Evolutionary conservation across 2,329 filamentous ascomycete genomes (phyloP), one percentile per base, ranked within the genome.

Genomic region (Penicillium sp.): DNA sequence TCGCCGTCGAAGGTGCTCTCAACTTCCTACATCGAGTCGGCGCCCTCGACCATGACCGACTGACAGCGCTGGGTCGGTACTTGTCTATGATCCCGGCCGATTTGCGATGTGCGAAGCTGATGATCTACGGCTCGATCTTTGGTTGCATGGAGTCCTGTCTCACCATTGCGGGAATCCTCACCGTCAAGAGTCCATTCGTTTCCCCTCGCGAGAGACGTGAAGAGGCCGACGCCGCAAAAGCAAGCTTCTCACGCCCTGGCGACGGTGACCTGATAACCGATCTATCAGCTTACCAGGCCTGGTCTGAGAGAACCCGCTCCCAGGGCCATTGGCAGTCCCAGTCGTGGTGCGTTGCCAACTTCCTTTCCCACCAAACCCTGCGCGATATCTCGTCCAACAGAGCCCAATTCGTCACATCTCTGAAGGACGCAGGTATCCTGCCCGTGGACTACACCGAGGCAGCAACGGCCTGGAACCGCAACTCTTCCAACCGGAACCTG

Each of bases 41-140:
- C 24, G 91, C 90, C 0, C 76, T 97, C 11, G 87, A 93, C 57
- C 87, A 87, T 36, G 82, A 88, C 47, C 86, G 89, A 59, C 77
- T 98, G 32, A 97, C 93, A 0, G 89, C 90, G 3, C 82, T 98
- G 38, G 93, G 93, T 31, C 84, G 86, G 43, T 93, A 97, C 70
- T 76, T 98, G n/a, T 86, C 90, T 14, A 88, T 94, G 81, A 89
- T 98, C 41, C 93, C 93, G 1, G 88, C 91, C 0, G 93, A 98
- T 63, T 77, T 98, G 39, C 83, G 91, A 23, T 94, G 89, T 65
- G 89, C 87, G 37, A 98, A 98, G 69, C 77, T 98, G 27, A 89
- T 98, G 78, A 87, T 98, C 3, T 95, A 94, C 62, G 93, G 93
- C 5, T 86, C 89, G 13, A 89, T 94, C 47, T 97, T 98, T 62